These are phyloP conservation scores for Aspergillus sclerotialis DNA, from an alignment of 2,329 filamentous ascomycete species.

Conservation along the genomic window DNA sequence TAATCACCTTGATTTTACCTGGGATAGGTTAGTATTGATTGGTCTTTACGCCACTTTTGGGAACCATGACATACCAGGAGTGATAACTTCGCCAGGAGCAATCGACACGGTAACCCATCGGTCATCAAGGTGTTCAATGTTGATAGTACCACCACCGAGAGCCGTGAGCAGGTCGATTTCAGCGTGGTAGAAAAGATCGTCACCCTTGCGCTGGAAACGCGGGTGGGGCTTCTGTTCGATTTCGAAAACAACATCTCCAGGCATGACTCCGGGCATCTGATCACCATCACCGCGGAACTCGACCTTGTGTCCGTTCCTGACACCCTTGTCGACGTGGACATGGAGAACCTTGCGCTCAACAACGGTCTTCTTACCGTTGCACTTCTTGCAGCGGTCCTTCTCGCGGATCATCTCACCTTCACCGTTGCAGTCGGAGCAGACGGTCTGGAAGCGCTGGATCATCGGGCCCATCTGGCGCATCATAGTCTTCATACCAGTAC, in stretches of 20 bases:
- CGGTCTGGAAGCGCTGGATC: conserved; percentile 99
- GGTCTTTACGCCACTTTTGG: background rate
- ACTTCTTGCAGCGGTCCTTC: conserved; percentile 95
- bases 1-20: conserved; percentile 90
- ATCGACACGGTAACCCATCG: conserved; percentile 94
- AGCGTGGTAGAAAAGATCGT: conserved; percentile 90
- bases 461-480: conserved; percentile 99
- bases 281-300: conserved; percentile 97
- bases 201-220: conserved; percentile 91
- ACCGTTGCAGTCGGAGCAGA: conserved; percentile 95
- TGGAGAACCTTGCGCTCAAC: conserved; percentile 97
- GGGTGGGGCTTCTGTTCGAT: conserved; percentile 98
- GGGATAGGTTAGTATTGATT: conserved; percentile 9
- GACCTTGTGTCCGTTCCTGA: conserved; percentile 89
- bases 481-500: conserved; percentile 98
- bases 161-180: conserved; percentile 95
- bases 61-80: conserved; percentile 61
- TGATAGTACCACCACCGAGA: conserved; percentile 82
- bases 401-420: conserved; percentile 96
- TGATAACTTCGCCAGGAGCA: conserved; percentile 87
- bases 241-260: conserved; percentile 96
- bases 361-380: conserved; percentile 93
- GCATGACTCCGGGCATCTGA: conserved; percentile 84
- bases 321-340: conserved; percentile 92
- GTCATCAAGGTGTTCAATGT: conserved; percentile 94